phyloP scores from a whole-genome alignment of 805 yeast genomes.

The Ogataea trehalophila region DNA sequence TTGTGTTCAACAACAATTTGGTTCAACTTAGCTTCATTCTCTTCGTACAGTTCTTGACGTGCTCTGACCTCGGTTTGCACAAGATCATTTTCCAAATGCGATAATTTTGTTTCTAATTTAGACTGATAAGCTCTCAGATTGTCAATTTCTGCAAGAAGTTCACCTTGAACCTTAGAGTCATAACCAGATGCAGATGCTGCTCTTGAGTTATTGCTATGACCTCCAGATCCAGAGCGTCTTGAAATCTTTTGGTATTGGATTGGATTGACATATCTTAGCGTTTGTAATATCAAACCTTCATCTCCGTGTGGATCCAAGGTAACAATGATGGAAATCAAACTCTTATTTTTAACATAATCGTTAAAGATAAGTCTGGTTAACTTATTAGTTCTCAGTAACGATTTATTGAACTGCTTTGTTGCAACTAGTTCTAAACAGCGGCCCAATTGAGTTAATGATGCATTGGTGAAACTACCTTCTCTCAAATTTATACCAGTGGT shows the following conservation, averaged over 20 bases:
- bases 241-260: conserved; percentile 24
- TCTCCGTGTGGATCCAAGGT: conserved; percentile 38
- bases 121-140: conserved; percentile 21
- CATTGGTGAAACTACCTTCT: conserved; percentile 47
- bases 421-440: conserved; percentile 40
- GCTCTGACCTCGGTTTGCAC: conserved; percentile 26
- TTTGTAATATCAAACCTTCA: conserved; percentile 27
- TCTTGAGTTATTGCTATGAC: conserved; percentile 3
- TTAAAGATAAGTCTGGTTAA: conserved; percentile 45
- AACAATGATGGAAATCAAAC: conserved; percentile 32
- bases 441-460: conserved; percentile 46
- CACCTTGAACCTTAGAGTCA: conserved; percentile 16
- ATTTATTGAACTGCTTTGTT: conserved; percentile 33
- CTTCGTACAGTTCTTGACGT: conserved; percentile 27
- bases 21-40: conserved; percentile 32
- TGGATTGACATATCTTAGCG: conserved; percentile 28
- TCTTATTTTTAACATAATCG: conserved; percentile 34
- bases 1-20: conserved; percentile 33
- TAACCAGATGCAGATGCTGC: background rate
- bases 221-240: conserved; percentile 16
- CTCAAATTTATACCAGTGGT: conserved; percentile 40
- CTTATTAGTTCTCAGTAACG: conserved; percentile 43
- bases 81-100: conserved; percentile 21
- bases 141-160: conserved; percentile 24
- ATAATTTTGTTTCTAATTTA: conserved; percentile 18